Conservation (phyloP, 2,329 filamentous ascomycete genomes). For the Tolypocladium paradoxum region DNA sequence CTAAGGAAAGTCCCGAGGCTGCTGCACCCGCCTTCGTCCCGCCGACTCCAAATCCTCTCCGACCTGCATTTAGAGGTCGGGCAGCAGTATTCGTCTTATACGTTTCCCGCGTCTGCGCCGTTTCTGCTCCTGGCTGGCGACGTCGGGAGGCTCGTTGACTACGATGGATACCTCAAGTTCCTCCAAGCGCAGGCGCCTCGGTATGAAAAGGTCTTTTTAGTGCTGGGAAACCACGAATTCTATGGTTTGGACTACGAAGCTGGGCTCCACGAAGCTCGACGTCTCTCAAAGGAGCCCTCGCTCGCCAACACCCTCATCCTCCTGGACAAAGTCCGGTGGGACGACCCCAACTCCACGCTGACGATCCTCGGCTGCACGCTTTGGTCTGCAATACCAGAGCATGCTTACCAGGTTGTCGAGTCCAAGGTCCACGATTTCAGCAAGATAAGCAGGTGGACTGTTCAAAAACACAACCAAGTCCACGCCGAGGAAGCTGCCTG, state of each 20-base stretch:
- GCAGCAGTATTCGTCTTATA: constrained; percentile 30
- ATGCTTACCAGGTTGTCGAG: constrained; percentile 26
- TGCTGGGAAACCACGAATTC: constrained; percentile 46
- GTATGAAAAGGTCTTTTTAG: constrained; percentile 33
- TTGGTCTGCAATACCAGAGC: constrained; percentile 38
- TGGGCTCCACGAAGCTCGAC: constrained; percentile 24
- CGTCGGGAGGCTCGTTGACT: constrained; percentile 37
- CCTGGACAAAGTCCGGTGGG: constrained; percentile 29
- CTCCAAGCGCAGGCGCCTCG: constrained; percentile 27
- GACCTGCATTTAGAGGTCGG: constrained; percentile 39
- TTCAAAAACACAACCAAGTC: constrained; percentile 34
- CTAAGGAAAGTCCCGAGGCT: background rate
- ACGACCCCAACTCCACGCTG: constrained; percentile 28
- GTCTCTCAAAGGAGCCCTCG: constrained; percentile 25
- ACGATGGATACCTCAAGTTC: constrained; percentile 32
- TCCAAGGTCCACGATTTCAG: constrained; percentile 41
- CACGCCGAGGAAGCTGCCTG: constrained; percentile 39
- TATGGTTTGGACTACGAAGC: constrained; percentile 30
- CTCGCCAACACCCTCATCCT: constrained; percentile 29
- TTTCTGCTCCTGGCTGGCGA: constrained; percentile 38
- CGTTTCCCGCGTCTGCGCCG: constrained; percentile 27
- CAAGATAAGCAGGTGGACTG: constrained; percentile 39
- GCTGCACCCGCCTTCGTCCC: background rate
- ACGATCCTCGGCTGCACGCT: constrained; percentile 47
- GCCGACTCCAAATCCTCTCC: constrained; percentile 27